Base-by-base conservation (phyloP, 2,329 filamentous ascomycete genomes). In the Scopulariopsis brevicaulis region DNA sequence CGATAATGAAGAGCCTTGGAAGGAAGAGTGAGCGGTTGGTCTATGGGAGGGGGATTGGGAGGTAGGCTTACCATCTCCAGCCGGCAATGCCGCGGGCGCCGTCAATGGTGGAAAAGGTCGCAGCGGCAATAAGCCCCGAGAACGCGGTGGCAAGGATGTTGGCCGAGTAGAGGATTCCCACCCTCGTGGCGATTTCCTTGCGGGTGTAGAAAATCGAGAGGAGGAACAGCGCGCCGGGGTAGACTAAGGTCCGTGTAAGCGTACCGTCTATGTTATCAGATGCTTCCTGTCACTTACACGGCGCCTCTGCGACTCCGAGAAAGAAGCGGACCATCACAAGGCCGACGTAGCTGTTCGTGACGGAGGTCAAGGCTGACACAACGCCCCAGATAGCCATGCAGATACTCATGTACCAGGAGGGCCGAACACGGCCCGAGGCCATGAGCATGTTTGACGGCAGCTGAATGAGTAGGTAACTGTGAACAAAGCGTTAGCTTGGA, bases 121-220 rank as follows among this genome's bases (percentile, higher is more conserved):
- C 79, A 1, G 81, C 82, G 1, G 81, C 79, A 20, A 85, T 74
- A 18, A 85, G 71, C 0, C 84, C 86, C 0, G 83, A 84, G 64
- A 89, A 88, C 0, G 85, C 85, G 0, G 84, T 84, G 0, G 82
- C 83, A 5, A 88, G 76, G 12, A 89, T 73, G 5, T 83, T 82
- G 0, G 84, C 86, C 0, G 82, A 82, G 58, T 78, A 73, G 0
- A 73, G 73, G 11, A 85, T 74, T 14, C 81, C 81, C 25, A 83
- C 85, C n/a, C 84, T 74, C 18, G 84, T 73, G 2, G 78, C 81
- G 0, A 86, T 70, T 64, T 86, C 85, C 63, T 81, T 81, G 24
- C 84, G 76, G 0, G 83, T 87, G 64, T 89, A 89, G 61, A 80
- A 81, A 0, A 77, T 65, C 0, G 77, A 4, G 1, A 70, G 60